phyloP scores from a whole-genome alignment of 2,329 filamentous ascomycete species.

The Scedosporium dehoogii region DNA sequence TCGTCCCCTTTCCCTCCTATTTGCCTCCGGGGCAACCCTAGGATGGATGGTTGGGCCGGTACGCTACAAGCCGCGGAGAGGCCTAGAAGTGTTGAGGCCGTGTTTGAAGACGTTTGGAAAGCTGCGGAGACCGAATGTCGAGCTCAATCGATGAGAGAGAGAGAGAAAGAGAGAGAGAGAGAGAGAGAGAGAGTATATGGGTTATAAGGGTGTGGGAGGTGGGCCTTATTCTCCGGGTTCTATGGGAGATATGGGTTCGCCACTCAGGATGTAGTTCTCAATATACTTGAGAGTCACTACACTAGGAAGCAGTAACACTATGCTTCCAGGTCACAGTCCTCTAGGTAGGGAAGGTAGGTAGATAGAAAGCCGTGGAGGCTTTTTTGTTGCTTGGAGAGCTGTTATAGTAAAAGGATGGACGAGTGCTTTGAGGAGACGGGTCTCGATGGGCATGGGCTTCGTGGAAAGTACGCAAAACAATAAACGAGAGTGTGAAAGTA shows the following conservation, averaged over 20 bases:
- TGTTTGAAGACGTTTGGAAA: too few species aligned
- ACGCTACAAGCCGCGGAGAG: too few species aligned
- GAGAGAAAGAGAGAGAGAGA: neutral
- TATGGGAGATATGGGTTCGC: neutral
- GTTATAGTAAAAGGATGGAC: neutral
- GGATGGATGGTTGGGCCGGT: neutral
- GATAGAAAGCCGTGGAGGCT: neutral
- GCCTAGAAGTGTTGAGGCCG: too few species aligned
- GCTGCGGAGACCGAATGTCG: too few species aligned
- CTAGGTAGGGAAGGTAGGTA: neutral
- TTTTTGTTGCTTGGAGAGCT: neutral
- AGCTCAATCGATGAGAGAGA: too few species aligned
- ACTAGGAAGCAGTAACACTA: neutral
- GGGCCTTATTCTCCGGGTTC: neutral
- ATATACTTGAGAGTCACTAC: neutral
- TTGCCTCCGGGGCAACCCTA: neutral
- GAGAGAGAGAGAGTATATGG: neutral
- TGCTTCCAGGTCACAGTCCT: neutral
- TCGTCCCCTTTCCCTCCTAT: neutral
- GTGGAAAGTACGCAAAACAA: neutral
- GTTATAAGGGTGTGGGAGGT: neutral
- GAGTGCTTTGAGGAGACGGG: neutral
- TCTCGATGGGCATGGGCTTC: neutral
- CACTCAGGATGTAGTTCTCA: neutral
- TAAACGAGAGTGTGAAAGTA: conserved; percentile 14